Evolutionary conservation across 2,329 filamentous ascomycete species (phyloP).

Genomic region (Trichoderma sp.): DNA sequence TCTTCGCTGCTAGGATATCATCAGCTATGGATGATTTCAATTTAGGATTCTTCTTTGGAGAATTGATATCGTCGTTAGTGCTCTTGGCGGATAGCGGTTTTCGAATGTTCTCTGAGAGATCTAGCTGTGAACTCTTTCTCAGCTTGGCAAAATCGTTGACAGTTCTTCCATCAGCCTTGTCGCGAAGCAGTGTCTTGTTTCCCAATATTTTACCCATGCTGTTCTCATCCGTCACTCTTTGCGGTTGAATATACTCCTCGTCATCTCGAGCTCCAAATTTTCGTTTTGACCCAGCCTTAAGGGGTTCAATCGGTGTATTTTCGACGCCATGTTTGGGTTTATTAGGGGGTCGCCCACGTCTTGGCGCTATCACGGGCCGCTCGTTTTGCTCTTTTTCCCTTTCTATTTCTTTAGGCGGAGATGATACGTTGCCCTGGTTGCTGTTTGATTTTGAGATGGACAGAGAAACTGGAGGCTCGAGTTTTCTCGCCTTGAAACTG

Average conservation of each 20-base stretch:
- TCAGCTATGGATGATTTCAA: slow-evolving; percentile 39
- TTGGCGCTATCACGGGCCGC: not conserved
- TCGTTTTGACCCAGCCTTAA: slow-evolving; percentile 57
- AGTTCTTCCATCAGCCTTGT: slow-evolving; percentile 44
- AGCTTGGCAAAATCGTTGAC: slow-evolving; percentile 50
- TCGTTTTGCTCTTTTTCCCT: not conserved
- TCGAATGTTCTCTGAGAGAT: slow-evolving; percentile 39
- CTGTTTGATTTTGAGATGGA: slow-evolving; percentile 31
- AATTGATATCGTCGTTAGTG: slow-evolving; percentile 60
- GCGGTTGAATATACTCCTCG: slow-evolving; percentile 41
- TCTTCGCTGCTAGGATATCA: slow-evolving; percentile 45
- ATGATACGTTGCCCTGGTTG: slow-evolving; percentile 6
- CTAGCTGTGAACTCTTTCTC: slow-evolving; percentile 43
- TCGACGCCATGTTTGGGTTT: slow-evolving; percentile 17
- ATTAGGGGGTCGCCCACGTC: not conserved
- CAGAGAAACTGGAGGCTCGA: slow-evolving; percentile 37
- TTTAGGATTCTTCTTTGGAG: slow-evolving; percentile 56
- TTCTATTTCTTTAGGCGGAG: not conserved
- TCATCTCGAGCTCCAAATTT: slow-evolving; percentile 61
- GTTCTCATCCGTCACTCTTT: slow-evolving; percentile 36
- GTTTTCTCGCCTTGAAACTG: slow-evolving; percentile 32
- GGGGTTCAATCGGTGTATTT: slow-evolving; percentile 29
- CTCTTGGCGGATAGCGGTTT: slow-evolving; percentile 59
- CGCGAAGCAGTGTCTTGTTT: slow-evolving; percentile 36
- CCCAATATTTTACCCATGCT: slow-evolving; percentile 27